phyloP scores from a whole-genome alignment of 176 grass and related monocot species.

The Cymbopogon citratus region DNA sequence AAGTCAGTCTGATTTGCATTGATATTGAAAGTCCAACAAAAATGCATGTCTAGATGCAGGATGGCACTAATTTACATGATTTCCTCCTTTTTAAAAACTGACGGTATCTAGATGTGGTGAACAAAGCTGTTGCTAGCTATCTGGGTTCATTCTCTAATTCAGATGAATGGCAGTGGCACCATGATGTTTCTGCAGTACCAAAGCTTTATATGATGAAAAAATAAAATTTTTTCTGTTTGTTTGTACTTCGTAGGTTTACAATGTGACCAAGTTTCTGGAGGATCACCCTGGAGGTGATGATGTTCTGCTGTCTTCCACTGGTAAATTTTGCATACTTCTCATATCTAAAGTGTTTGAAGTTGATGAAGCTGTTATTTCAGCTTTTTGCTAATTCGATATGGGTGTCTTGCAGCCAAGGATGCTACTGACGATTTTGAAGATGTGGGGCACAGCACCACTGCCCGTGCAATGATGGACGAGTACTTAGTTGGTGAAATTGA shows the following conservation, averaged over 20 bases:
- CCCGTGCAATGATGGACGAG: slow-evolving; percentile 71
- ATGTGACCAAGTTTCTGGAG: slow-evolving; percentile 95
- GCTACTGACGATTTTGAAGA: slow-evolving; percentile 75
- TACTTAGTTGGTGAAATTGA: slow-evolving; percentile 61
- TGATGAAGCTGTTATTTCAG: neutral
- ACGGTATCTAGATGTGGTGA: neutral
- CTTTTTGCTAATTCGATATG: neutral
- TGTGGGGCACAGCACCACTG: slow-evolving; percentile 64
- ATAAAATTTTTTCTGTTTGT: neutral
- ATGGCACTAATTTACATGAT: neutral
- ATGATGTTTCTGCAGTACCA: neutral
- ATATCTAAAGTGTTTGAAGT: neutral
- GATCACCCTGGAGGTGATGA: slow-evolving; percentile 98
- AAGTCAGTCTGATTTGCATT: neutral
- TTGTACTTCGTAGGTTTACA: slow-evolving; percentile 77
- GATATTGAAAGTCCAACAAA: no score
- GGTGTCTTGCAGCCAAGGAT: slow-evolving; percentile 50
- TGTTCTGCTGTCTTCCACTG: slow-evolving; percentile 80
- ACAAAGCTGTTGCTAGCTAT: neutral
- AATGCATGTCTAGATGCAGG: neutral
- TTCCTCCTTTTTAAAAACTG: no score
- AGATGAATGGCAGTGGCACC: neutral
- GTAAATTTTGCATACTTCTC: slow-evolving; percentile 37
- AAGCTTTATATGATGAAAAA: neutral
- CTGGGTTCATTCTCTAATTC: neutral